A percentile compares a stretch with the other conserved stretches of the same genome.
phyloP scores from a whole-genome alignment of 176 grass and related monocot genomes.

The Paspalum vaginatum region DNA sequence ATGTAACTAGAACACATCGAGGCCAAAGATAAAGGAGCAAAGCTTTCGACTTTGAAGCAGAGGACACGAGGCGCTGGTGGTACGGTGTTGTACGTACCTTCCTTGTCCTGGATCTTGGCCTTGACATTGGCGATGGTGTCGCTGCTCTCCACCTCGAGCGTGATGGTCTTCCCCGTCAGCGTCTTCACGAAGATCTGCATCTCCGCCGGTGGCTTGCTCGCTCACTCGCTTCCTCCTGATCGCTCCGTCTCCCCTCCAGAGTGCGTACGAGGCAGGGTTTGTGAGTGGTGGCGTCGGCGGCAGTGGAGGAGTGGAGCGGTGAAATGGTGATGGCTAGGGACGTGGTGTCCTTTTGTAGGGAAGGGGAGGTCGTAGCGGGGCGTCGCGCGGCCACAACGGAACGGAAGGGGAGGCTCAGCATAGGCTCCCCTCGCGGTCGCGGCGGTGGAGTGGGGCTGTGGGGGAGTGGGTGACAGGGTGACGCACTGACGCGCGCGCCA shows the following conservation, averaged over 20 bases:
- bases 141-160: conserved; percentile 95
- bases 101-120: conserved; percentile 89
- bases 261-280: neutral
- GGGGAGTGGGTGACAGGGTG: neutral
- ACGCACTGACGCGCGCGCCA: neutral
- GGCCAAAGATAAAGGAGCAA: neutral
- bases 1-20: neutral
- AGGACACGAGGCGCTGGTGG: neutral
- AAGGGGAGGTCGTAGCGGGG: neutral
- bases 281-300: neutral
- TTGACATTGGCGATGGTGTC: conserved; percentile 90
- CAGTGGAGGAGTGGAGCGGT: neutral
- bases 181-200: conserved; percentile 96
- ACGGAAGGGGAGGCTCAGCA: neutral
- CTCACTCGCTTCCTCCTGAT: neutral
- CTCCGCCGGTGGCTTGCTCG: neutral
- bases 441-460: neutral
- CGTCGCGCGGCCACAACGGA: conserved; percentile 1
- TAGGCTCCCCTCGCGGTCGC: neutral
- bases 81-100: conserved; percentile 22
- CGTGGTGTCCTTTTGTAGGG: neutral
- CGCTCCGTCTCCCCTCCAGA: neutral
- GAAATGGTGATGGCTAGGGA: neutral
- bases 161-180: conserved; percentile 93
- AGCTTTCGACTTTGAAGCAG: neutral